Conservation (phyloP, 108 stramenopile species). For the Cyclotella cryptica region DNA sequence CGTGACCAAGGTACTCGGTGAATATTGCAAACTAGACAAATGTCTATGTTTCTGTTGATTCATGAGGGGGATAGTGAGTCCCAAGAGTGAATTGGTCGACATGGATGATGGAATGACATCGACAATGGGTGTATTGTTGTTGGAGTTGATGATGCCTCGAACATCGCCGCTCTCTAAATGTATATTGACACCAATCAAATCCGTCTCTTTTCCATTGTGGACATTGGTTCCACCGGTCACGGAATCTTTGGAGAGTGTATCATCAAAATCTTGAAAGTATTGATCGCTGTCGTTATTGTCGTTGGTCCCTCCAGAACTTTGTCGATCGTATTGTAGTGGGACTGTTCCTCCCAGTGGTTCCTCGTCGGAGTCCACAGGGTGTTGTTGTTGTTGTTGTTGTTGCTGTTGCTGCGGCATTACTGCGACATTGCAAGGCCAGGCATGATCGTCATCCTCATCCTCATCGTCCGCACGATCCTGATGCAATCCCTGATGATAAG, state of each 20-base stretch:
- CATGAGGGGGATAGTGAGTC: constrained; percentile 2
- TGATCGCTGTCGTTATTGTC: not conserved
- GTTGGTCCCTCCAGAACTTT: not conserved
- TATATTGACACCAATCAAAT: constrained; percentile 15
- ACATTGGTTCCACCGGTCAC: not conserved
- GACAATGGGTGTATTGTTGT: not conserved
- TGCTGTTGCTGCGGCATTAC: not conserved
- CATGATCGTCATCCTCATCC: constrained; percentile 1
- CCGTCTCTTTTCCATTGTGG: constrained; percentile 6
- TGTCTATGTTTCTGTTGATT: constrained; percentile 5
- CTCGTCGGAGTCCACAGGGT: not conserved
- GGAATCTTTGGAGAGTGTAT: constrained; percentile 12
- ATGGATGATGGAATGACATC: not conserved
- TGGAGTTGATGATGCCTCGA: not conserved
- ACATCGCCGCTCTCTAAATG: not conserved
- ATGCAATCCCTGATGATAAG: too few species aligned
- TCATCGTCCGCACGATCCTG: too few species aligned
- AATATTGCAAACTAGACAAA: constrained; percentile 10
- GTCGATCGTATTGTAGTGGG: not conserved
- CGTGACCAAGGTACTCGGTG: not conserved
- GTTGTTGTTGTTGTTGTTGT: not conserved
- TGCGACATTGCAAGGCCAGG: too few species aligned
- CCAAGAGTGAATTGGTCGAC: constrained; percentile 16
- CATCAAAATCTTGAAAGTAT: constrained; percentile 27
- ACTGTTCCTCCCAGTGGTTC: not conserved